Base-by-base conservation (phyloP, 1,139 yeast genomes). In the Candida dubliniensis region DNA sequence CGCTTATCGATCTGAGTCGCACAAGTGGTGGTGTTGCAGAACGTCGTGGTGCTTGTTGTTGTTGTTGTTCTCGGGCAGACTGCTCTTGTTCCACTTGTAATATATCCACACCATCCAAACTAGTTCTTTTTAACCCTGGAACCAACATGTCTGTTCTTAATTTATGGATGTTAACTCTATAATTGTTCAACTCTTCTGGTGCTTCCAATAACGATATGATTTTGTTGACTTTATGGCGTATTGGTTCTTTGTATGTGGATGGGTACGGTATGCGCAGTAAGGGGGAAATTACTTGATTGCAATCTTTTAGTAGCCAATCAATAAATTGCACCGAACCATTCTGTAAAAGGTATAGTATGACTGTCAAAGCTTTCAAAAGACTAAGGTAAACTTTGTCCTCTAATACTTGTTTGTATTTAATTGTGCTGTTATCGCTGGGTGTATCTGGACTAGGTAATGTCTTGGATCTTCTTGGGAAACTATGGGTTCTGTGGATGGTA, bases 71-170 rank as follows among this genome's bases (percentile, higher is more conserved):
- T 36, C 13, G n/a, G 12, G 18, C 3, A 6, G 10, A 14, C 18
- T 27, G 38, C n/a, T 41, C 41, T 34, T 45, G 41, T 31, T 49
- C 44, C 1, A 47, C 47, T 26, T 41, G 47, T 14, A 47, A 35
- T 32, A 42, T 43, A 34, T 47, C 50, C 12, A 47, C 33, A 24
- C 46, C 47, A 39, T 51, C 54, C 34, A 51, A 37, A 27, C 52
- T 48, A 6, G 48, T 46, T 31, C 56, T 36, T 40, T 63, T 62
- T 31, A 67, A 52, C 0, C 74, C 70, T 0, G 77, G 76, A 1
- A 61, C 59, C 7, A 63, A 48, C 73, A 77, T 66, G 15, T 71
- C 76, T 8, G 62, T 54, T 40, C 81, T 56, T 45, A 74, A 55
- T 27, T 57, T 58, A 45, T 71, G 73, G 48, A 74, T 69, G 38